Evolutionary conservation across 2,329 filamentous ascomycete genomes (phyloP).

Genomic region (Neopestalotiopsis sp.): DNA sequence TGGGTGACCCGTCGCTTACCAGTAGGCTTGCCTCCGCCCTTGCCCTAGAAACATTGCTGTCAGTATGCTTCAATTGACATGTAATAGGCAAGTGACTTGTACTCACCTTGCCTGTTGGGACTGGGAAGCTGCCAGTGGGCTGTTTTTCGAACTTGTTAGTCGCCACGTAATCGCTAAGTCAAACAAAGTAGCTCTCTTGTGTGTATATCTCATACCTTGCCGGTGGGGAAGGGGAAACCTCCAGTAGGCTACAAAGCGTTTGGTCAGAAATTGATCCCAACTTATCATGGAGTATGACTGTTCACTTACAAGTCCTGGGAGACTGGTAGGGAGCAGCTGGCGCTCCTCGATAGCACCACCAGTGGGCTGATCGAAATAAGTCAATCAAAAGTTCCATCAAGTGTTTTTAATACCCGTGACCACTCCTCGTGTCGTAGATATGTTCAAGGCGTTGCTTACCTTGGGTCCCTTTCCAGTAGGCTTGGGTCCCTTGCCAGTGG

Average conservation of each 20-base stretch:
- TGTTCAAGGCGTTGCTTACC: neutral
- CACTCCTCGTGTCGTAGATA: too few relatives aligned
- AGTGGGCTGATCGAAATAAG: neutral
- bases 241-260: neutral
- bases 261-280: too few relatives aligned
- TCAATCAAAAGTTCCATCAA: neutral
- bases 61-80: too few relatives aligned
- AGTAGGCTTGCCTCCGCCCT: neutral
- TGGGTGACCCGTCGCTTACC: neutral
- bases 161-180: neutral
- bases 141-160: neutral
- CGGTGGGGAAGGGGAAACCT: neutral
- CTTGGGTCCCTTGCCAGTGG: slow-evolving; percentile 3
- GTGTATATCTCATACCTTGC: neutral
- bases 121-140: neutral
- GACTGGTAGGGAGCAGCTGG: neutral
- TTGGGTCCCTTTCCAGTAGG: slow-evolving; percentile 4
- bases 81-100: too few relatives aligned
- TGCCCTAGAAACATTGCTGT: neutral
- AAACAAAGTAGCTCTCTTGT: neutral
- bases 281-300: too few relatives aligned
- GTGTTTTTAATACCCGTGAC: neutral
- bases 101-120: neutral
- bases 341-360: neutral
- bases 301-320: neutral